Evolutionary conservation across 306 rosid genomes (phyloP), one percentile per base, ranked within the genome.

Genomic region (Quercus gilva): DNA sequence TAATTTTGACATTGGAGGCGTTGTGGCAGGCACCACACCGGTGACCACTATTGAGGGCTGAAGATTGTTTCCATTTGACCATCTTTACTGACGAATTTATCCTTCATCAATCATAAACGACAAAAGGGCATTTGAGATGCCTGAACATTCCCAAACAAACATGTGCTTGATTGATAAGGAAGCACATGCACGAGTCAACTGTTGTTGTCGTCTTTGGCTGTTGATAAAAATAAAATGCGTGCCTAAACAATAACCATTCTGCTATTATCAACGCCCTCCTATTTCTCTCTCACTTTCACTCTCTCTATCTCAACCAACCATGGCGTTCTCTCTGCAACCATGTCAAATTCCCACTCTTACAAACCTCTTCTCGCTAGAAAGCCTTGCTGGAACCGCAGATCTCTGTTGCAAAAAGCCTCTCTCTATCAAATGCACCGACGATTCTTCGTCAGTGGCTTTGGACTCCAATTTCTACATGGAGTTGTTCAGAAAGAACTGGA

Each of bases 401-500:
- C 53, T 78, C 74, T 88, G 87, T 2, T 77, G 21, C 83, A 89
- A 91, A 83, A 93, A 81, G 45, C 70, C 82, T 10, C 20, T 88
- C 71, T 81, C 87, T 52, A 81, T 95, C 37, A 81, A 91, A 56
- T 95, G 94, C 86, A 76, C 94, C 65, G 84, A 73, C 19, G 92
- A 81, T 26, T 67, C 89, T 49, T 76, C 88, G 2, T 78, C 91
- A 0, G 77, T 75, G 67, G 69, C 88, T 5, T 82, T 61, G 14
- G 92, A 86, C 58, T 73, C 97, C 29, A 86, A 90, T 23, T 95
- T 95, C 76, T 96, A 93, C 51, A 88, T 97, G 4, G 93, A 95
- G 84, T 82, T 89, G 26, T 91, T 93, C 92, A 83, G 99, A 5
- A 90, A 87, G 92, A 95, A 90, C 79, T 33, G 91, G n/a, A 90